Base-by-base conservation (phyloP, 1,284 basidiomycete genomes). In the Hymenochaete sp. region DNA sequence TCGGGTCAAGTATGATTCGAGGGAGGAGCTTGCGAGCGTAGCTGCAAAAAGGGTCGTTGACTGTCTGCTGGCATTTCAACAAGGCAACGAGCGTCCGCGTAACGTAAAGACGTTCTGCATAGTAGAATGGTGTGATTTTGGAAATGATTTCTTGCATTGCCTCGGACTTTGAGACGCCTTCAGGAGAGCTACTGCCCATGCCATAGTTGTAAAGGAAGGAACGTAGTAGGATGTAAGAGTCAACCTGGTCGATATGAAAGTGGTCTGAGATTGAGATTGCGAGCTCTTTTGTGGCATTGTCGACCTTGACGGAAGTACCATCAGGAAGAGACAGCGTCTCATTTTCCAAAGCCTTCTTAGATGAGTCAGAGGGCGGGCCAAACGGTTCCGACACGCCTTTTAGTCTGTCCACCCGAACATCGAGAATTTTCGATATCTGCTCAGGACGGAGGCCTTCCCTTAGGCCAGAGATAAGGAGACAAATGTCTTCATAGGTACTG, bases 161-260 rank as follows among this genome's bases (percentile, higher is more conserved):
- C 3, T 65, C 65, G 28, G 64, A 63, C 40, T 67, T 66, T 19
- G 32, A 13, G 16, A 69, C 66, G 25, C 67, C 62, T 14, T 71
- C 59, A 1, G 79, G 74, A 11, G 84, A 66, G 19, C 14, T 19
- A 13, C 38, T 26, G 19, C 33, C 26, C 27, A 44, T 35, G 8
- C 83, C 85, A 58, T 85, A 77, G 57, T 89, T 86, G 58, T 82
- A 86, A 13, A 91, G 66, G 58, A 85, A 91, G 0, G 82, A 82
- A 10, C 82, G 77, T 13, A 91, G 65, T 5, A 88, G 69, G 4
- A 81, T 64, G 42, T 85, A 70, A 0, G 86, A 78, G 19, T 82
- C 77, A 13, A 88, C 68, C 57, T 90, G 75, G 63, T 90, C 85
- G 31, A 92, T 79, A 43, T 77, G 66, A 60, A 88, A 82, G 51